Conservation (phyloP, 1,284 basidiomycete genomes). For the Somion occarium region DNA sequence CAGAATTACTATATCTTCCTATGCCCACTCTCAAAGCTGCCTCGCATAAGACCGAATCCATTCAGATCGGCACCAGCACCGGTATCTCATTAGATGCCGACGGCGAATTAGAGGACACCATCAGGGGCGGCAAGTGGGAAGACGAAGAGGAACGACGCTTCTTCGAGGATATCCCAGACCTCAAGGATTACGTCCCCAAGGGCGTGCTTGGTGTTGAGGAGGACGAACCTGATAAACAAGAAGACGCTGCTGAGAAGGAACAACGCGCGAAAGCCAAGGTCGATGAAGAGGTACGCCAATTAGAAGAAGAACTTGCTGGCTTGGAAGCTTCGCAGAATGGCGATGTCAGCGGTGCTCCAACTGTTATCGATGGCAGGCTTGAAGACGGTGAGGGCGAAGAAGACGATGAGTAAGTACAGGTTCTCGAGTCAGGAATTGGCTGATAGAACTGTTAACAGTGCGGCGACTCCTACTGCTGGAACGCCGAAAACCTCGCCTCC, state of each 20-base stretch:
- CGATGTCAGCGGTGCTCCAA: conserved; percentile 6
- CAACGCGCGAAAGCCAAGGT: conserved; percentile 46
- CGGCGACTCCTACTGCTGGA: conserved; percentile 58
- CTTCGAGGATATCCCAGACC: conserved; percentile 90
- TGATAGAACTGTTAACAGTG: conserved; percentile 26
- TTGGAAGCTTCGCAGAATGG: conserved; percentile 36
- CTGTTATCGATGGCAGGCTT: too few species aligned
- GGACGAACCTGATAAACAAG: conserved; percentile 26
- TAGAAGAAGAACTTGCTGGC: conserved; percentile 62
- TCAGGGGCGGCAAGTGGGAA: conserved; percentile 88
- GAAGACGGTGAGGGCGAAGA: conserved; percentile 29
- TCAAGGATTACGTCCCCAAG: conserved; percentile 88
- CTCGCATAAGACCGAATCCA: conserved; percentile 74
- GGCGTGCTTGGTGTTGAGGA: conserved; percentile 82
- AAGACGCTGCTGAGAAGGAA: conserved; percentile 36
- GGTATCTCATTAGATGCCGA: conserved; percentile 35
- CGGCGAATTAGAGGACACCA: conserved; percentile 50
- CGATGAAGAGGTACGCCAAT: conserved; percentile 59
- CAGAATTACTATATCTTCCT: conserved; percentile 80
- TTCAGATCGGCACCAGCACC: conserved; percentile 59
- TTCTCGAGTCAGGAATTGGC: conserved; percentile 9
- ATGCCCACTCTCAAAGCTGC: conserved; percentile 80
- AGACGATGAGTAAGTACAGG: conserved; percentile 45
- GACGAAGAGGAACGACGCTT: conserved; percentile 96
- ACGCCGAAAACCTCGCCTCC: conserved; percentile 64